These are phyloP conservation scores for Drechslera avenae DNA, from an alignment of 2,329 filamentous ascomycete genomes.

Conservation along the genomic window DNA sequence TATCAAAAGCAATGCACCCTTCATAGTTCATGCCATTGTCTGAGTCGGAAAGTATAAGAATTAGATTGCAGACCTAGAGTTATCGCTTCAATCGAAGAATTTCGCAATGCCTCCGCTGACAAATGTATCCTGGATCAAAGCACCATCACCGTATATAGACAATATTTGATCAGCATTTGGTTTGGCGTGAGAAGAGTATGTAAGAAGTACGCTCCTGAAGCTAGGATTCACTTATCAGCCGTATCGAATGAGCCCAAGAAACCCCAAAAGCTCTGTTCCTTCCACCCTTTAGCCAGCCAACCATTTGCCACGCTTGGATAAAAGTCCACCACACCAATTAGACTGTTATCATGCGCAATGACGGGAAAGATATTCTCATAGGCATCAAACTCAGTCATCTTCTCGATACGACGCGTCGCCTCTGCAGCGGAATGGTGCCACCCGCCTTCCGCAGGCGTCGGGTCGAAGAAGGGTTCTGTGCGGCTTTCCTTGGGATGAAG, in stretches of 20 bases:
- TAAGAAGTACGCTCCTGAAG: neutral
- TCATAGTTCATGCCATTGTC: no score
- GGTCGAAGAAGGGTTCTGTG: neutral
- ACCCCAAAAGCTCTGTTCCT: neutral
- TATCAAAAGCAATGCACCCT: no score
- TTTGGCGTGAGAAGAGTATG: neutral
- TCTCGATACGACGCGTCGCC: neutral
- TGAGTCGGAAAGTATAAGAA: no score
- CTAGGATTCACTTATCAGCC: no score
- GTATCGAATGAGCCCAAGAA: no score
- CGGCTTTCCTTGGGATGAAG: neutral
- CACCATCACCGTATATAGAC: neutral
- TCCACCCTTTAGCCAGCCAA: neutral
- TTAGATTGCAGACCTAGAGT: neutral
- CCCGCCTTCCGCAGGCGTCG: neutral
- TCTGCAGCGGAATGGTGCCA: neutral
- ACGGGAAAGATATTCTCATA: slow-evolving; percentile 8
- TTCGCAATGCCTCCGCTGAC: neutral
- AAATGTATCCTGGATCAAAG: neutral
- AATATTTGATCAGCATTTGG: neutral
- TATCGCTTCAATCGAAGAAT: neutral
- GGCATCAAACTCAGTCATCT: neutral
- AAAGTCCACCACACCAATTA: neutral
- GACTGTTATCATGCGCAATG: neutral
- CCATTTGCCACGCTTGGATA: neutral